phyloP scores from a whole-genome alignment of 257 asterid genomes.

The Solanum bulbocastanum region DNA sequence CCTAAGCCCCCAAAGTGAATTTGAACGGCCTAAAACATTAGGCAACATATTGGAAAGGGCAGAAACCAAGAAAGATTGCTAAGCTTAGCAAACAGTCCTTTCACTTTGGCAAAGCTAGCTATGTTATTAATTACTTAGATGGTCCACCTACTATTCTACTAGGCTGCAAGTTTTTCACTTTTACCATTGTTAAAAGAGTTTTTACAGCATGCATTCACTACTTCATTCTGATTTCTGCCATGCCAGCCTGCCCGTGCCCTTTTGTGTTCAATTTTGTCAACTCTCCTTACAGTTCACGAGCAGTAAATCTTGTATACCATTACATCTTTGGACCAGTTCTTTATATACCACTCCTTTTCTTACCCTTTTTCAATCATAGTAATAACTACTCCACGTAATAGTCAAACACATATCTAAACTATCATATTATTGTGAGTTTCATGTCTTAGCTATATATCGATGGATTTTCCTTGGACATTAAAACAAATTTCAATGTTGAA shows the following conservation, averaged over 20 bases:
- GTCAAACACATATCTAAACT: background rate
- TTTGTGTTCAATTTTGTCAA: background rate
- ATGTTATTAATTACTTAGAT: background rate
- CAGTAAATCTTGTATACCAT: background rate
- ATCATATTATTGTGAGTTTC: too few relatives aligned
- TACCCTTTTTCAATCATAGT: background rate
- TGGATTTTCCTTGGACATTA: too few relatives aligned
- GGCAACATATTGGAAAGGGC: background rate
- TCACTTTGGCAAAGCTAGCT: slow-evolving; percentile 1
- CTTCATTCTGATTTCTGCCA: background rate
- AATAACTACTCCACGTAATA: background rate
- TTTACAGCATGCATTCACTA: background rate
- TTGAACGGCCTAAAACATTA: too few relatives aligned
- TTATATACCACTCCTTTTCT: background rate
- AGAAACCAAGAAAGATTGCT: slow-evolving; percentile 13
- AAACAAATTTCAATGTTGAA: background rate
- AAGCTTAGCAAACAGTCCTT: slow-evolving; percentile 22
- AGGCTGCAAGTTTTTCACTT: background rate
- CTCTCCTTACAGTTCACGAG: background rate
- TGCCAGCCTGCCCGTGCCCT: background rate
- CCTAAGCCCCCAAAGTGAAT: too few relatives aligned
- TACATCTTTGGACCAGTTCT: background rate
- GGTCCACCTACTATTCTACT: slow-evolving; percentile 16
- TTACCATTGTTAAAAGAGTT: background rate
- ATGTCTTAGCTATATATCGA: too few relatives aligned